Base-by-base conservation (phyloP, 768 basidiomycete species). In the Leucocoprinus leucothites region DNA sequence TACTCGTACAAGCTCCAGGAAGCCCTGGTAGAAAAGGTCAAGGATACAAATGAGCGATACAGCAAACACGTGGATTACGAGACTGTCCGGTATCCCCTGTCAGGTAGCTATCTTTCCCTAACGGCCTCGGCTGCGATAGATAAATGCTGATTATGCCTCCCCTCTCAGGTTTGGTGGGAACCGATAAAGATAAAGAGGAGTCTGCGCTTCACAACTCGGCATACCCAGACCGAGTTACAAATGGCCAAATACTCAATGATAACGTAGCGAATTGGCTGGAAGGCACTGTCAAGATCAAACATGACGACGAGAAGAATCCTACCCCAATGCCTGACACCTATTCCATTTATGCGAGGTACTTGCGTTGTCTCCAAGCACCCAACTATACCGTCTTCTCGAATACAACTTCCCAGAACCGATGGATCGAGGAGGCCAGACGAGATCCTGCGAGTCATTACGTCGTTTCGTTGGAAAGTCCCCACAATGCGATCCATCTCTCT, bases 301-400 rank as follows among this genome's bases (percentile, higher is more conserved):
- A 11, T 13, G 35, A 51, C 34, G 34, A n/a, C 16, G 16, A 18
- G 18, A 19, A 51, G 31, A 31, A 31, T 31, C 31, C 31, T 21
- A 8, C 49, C 35, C 34, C 11, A 36, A 19, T 19, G 40, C 49
- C 35, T 3, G 49, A 51, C 34, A 51, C 49, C 49, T 51, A 21
- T 13, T 51, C 49, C 35, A n/a, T 50, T 36, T n/a, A 9, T 21
- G 11, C 34, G 35, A 18, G 49, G n/a, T 51, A 36, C 25, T 9
- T 51, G 49, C 49, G 3, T 9, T 16, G 36, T 22, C 35, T 51
- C 16, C 24, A 21, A 21, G 49, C 49, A 42, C 49, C 49, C 49
- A 51, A 51, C 34, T 51, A 36, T 13, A 51, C 49, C 11, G 49
- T 51, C 49, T 51, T 51, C 21, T 51, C 34, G 34, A 51, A 51